Evolutionary conservation across 352 stramenopile species (phyloP).

Genomic region (Halophytophthora batemanensis): DNA sequence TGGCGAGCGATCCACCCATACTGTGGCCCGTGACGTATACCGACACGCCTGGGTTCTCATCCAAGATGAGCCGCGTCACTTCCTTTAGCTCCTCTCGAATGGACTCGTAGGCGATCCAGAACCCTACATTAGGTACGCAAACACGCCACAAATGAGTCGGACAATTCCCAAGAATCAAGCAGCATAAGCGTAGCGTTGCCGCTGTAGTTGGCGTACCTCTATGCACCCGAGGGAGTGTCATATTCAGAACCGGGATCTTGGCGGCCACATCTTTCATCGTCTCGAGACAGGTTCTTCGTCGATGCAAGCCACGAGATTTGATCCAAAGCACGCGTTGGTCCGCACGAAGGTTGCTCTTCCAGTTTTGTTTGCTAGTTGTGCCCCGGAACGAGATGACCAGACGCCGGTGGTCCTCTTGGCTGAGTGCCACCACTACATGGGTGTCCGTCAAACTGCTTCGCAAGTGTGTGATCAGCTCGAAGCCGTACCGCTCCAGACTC

Average conservation of each 20-base stretch:
- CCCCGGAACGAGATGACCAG: slow-evolving; percentile 85
- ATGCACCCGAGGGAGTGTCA: slow-evolving; percentile 80
- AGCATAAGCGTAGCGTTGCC: too few species aligned
- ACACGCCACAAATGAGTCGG: slow-evolving; percentile 10
- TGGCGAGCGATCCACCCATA: slow-evolving; percentile 88
- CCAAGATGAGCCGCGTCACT: slow-evolving; percentile 69
- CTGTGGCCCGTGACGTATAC: slow-evolving; percentile 93
- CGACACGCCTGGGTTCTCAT: slow-evolving; percentile 80
- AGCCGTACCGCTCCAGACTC: slow-evolving; percentile 63
- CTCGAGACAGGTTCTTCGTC: slow-evolving; percentile 58
- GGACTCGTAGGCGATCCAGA: slow-evolving; percentile 84
- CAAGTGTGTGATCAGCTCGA: slow-evolving; percentile 83
- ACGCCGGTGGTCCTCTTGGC: slow-evolving; percentile 48
- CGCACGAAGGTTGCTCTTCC: slow-evolving; percentile 86
- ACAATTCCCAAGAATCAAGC: not conserved
- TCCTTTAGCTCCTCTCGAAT: slow-evolving; percentile 76
- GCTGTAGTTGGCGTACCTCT: slow-evolving; percentile 49
- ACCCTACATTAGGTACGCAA: slow-evolving; percentile 39
- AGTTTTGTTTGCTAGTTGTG: slow-evolving; percentile 85
- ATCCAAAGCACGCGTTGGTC: slow-evolving; percentile 80
- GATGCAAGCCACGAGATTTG: slow-evolving; percentile 56
- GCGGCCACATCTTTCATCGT: slow-evolving; percentile 55
- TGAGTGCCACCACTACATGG: slow-evolving; percentile 61
- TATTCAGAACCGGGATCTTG: slow-evolving; percentile 82
- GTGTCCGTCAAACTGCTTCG: slow-evolving; percentile 74